phyloP scores from a whole-genome alignment of 2,329 filamentous ascomycete genomes.

The Biscogniauxia marginata region DNA sequence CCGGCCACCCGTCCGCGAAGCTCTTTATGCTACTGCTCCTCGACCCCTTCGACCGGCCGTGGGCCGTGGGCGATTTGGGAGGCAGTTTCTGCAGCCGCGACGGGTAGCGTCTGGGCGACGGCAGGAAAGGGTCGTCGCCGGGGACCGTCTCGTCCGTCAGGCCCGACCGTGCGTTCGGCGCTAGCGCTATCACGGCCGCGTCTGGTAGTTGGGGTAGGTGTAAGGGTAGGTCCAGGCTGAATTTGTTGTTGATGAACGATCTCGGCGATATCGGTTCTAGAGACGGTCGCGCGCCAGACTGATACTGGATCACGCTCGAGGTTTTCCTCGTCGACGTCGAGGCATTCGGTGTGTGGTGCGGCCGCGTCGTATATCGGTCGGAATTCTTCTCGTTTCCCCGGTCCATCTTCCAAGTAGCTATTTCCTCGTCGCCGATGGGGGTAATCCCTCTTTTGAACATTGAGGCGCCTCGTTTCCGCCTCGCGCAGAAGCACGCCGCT shows the following conservation, averaged over 20 bases:
- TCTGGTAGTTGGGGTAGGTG: conserved; percentile 41
- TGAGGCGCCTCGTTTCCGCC: conserved; percentile 38
- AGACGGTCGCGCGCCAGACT: conserved; percentile 33
- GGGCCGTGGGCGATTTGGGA: conserved; percentile 31
- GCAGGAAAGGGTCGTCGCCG: conserved; percentile 59
- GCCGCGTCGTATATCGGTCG: conserved; percentile 22
- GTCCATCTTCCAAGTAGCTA: conserved; percentile 59
- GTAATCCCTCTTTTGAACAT: conserved; percentile 56
- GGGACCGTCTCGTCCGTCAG: conserved; percentile 61
- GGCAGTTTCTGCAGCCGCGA: conserved; percentile 54
- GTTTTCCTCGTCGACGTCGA: conserved; percentile 45
- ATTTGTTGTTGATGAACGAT: conserved; percentile 37
- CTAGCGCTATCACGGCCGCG: conserved; percentile 54
- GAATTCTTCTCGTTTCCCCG: conserved; percentile 32
- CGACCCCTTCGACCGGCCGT: conserved; percentile 41
- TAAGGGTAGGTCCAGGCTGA: conserved; percentile 43
- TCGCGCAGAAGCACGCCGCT: conserved; percentile 38
- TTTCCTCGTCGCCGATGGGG: conserved; percentile 64
- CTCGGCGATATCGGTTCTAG: conserved; percentile 33
- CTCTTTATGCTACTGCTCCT: conserved; percentile 47
- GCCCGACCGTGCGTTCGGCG: conserved; percentile 61
- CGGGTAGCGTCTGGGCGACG: conserved; percentile 50
- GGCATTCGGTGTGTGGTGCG: conserved; percentile 34
- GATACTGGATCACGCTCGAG: conserved; percentile 55
- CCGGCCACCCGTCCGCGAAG: conserved; percentile 42